Percentiles rank a stretch among this genome's conserved stretches.
Evolutionary conservation across 148 eudicot genomes (phyloP).

Genomic region (Dysphania ambrosioides): DNA sequence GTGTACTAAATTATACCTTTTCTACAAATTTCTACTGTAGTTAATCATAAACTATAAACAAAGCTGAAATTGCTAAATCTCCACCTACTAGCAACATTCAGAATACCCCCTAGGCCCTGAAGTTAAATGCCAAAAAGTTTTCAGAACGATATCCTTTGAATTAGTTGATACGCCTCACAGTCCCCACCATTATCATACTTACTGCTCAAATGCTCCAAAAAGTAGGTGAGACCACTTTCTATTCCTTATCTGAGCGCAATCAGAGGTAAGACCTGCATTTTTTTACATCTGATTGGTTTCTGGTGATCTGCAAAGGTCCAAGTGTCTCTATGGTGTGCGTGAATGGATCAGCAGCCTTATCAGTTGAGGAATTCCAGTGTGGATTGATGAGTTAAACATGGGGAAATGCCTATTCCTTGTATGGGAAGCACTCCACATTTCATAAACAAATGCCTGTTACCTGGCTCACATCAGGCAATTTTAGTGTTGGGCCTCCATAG

Average conservation of each 20-base stretch:
- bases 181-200: not conserved
- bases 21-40: not conserved
- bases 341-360: not conserved
- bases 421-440: not conserved
- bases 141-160: not conserved
- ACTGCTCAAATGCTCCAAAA: not conserved
- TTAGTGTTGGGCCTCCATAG: not conserved
- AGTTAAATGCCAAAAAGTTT: not conserved
- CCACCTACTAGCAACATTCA: not conserved
- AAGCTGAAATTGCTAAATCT: not conserved
- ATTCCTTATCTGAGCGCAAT: too few species aligned
- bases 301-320: not conserved
- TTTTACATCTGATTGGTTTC: not conserved
- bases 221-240: not conserved
- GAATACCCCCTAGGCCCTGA: not conserved
- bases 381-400: not conserved
- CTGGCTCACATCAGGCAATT: not conserved
- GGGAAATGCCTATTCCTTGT: not conserved
- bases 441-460: not conserved
- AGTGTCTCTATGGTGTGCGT: not conserved
- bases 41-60: not conserved
- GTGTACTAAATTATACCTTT: not conserved
- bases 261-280: not conserved
- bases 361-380: not conserved
- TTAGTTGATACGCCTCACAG: not conserved